These are phyloP conservation scores for Diplodia scrobiculata DNA, from an alignment of 2,329 filamentous ascomycete genomes.

Conservation along the genomic window DNA sequence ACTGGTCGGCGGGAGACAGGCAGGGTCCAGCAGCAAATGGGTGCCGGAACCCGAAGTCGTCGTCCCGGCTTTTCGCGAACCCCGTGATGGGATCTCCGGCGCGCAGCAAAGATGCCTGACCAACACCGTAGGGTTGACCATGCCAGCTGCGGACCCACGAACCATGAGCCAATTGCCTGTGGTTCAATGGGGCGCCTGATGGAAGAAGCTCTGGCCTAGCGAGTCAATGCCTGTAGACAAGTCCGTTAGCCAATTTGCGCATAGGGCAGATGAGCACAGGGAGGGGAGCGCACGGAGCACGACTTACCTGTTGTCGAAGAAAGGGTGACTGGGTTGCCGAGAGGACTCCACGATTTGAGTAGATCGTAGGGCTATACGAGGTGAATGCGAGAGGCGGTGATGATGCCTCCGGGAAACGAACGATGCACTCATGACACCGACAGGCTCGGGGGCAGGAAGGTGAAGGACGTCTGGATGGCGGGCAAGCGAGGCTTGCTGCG, in stretches of 20 bases:
- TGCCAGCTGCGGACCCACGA: constrained; percentile 7
- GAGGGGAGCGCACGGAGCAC: constrained; percentile 6
- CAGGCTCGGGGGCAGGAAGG: constrained; percentile 2
- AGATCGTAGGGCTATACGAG: constrained; percentile 19
- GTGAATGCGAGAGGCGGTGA: constrained; percentile 4
- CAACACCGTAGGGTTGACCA: background rate
- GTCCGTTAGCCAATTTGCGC: constrained; percentile 15
- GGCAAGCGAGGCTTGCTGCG: constrained; percentile 11
- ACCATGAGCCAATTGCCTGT: background rate
- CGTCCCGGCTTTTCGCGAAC: background rate
- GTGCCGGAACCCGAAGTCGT: background rate
- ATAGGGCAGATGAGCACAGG: constrained; percentile 4
- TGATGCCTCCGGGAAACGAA: background rate
- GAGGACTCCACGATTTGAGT: constrained; percentile 6
- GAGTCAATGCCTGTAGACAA: constrained; percentile 16
- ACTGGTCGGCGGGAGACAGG: background rate
- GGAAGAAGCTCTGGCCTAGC: constrained; percentile 20
- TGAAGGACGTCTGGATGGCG: constrained; percentile 6
- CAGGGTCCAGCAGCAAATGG: background rate
- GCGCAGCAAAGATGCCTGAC: constrained; percentile 3
- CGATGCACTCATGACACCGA: constrained; percentile 19
- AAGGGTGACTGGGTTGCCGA: background rate
- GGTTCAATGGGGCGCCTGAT: constrained; percentile 20
- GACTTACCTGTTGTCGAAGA: constrained; percentile 19
- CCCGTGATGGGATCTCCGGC: background rate